These are phyloP conservation scores for Globisporangium lucens DNA, from an alignment of 352 stramenopile species.

Conservation along the genomic window DNA sequence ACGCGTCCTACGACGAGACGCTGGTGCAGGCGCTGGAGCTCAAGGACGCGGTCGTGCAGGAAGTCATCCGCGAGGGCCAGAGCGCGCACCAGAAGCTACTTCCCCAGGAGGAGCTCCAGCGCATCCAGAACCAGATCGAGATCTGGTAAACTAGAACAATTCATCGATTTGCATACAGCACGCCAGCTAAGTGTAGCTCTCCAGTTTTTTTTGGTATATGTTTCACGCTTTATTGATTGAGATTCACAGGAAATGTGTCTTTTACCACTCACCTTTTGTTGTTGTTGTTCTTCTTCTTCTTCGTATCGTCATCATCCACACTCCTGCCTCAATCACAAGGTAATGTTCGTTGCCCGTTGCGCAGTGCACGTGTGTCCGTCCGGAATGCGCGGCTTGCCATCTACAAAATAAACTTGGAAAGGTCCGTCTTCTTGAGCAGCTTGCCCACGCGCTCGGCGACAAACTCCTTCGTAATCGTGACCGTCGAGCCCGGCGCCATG, in stretches of 20 bases:
- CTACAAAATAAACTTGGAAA: conserved; percentile 99
- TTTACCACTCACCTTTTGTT: background rate
- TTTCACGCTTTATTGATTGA: background rate
- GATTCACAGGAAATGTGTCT: background rate
- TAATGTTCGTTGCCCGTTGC: background rate
- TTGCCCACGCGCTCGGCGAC: conserved; percentile 93
- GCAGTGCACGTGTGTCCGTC: background rate
- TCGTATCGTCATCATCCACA: background rate
- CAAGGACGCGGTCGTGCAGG: conserved; percentile 40
- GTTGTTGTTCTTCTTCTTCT: background rate
- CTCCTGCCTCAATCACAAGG: background rate
- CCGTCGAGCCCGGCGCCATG: conserved; percentile 62
- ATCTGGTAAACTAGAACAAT: conserved; percentile 48
- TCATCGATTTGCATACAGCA: background rate
- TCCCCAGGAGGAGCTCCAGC: conserved; percentile 64
- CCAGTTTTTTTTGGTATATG: background rate
- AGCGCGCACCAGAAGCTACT: conserved; percentile 46
- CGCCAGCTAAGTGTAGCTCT: background rate
- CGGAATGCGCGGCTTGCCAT: conserved; percentile 1
- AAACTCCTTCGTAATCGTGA: conserved; percentile 94
- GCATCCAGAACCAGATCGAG: conserved; percentile 76
- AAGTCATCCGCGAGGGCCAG: conserved; percentile 43
- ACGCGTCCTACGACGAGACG: conserved; percentile 39
- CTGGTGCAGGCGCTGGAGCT: conserved; percentile 35
- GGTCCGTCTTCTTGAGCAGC: conserved; percentile 94